Percentiles rank a stretch among this genome's conserved stretches.
These are phyloP conservation scores for Aspergillus novoparasiticus DNA, from an alignment of 2,329 filamentous ascomycete species.

Conservation along the genomic window DNA sequence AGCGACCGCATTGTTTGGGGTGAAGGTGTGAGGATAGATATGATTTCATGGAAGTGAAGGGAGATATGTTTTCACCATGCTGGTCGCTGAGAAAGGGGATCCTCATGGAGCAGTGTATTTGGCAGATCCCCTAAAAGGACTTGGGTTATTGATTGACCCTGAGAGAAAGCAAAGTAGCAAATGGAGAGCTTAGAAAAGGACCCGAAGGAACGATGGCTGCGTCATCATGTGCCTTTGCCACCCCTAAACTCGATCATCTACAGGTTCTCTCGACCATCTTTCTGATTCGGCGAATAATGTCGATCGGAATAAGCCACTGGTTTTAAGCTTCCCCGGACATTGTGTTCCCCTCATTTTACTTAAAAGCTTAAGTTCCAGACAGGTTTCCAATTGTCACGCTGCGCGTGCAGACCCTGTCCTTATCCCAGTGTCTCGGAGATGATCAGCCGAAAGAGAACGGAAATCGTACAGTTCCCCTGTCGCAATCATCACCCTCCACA, in stretches of 20 bases:
- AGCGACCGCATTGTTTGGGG: background rate
- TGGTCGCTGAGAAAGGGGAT: background rate
- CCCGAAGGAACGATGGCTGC: background rate
- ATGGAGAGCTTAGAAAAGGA: background rate
- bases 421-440: background rate
- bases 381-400: background rate
- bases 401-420: background rate
- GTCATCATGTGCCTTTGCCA: background rate
- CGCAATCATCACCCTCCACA: background rate
- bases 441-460: background rate
- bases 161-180: background rate
- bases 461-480: background rate
- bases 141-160: background rate
- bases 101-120: background rate
- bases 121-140: background rate
- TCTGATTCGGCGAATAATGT: background rate
- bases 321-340: background rate
- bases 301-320: background rate
- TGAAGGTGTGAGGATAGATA: background rate
- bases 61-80: background rate
- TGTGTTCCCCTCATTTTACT: background rate
- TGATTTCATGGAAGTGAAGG: background rate
- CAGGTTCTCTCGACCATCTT: too few relatives aligned
- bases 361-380: background rate
- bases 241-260: background rate